A percentile compares a stretch with the other conserved stretches of the same genome.
Evolutionary conservation across 768 basidiomycete species (phyloP).

Genomic region (Termitomyces sp.): DNA sequence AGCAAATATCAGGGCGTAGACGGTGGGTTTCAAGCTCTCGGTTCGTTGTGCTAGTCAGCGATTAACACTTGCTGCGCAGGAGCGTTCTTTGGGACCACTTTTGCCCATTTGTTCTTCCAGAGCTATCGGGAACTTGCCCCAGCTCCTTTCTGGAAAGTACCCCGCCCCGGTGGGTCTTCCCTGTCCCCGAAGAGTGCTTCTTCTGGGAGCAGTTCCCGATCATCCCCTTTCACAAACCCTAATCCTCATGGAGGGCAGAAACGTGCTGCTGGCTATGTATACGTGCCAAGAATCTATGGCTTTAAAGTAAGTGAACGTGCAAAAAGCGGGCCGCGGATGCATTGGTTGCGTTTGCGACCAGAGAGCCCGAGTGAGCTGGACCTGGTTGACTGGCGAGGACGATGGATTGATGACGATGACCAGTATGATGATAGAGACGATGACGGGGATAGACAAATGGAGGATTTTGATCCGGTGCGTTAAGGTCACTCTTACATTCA

Average conservation of each 20-base stretch:
- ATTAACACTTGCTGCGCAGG: conserved; percentile 39
- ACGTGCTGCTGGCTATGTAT: conserved; percentile 79
- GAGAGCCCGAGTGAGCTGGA: conserved; percentile 77
- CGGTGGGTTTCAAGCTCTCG: conserved; percentile 48
- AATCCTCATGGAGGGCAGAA: conserved; percentile 89
- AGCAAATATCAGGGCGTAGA: conserved; percentile 95
- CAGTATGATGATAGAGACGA: conserved; percentile 63
- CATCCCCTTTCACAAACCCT: conserved; percentile 74
- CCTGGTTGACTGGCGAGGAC: conserved; percentile 84
- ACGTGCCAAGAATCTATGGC: conserved; percentile 91
- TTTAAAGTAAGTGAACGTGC: conserved; percentile 97
- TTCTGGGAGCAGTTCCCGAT: conserved; percentile 41
- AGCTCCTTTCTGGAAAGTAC: conserved; percentile 86
- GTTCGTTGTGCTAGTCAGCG: conserved; percentile 5
- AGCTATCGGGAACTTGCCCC: conserved; percentile 94
- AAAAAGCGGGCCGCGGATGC: conserved; percentile 94
- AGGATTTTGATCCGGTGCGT: conserved; percentile 80
- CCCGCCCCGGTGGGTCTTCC: conserved; percentile 50
- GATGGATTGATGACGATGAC: conserved; percentile 72
- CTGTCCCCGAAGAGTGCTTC: conserved; percentile 52
- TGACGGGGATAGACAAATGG: conserved; percentile 73
- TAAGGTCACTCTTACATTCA: conserved; percentile 11
- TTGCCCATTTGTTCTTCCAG: conserved; percentile 96
- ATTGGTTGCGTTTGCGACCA: conserved; percentile 89
- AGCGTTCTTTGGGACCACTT: conserved; percentile 99